Conservation (phyloP, 192 early-diverging fungal genomes). For the Thoreauomyces humboldtii region DNA sequence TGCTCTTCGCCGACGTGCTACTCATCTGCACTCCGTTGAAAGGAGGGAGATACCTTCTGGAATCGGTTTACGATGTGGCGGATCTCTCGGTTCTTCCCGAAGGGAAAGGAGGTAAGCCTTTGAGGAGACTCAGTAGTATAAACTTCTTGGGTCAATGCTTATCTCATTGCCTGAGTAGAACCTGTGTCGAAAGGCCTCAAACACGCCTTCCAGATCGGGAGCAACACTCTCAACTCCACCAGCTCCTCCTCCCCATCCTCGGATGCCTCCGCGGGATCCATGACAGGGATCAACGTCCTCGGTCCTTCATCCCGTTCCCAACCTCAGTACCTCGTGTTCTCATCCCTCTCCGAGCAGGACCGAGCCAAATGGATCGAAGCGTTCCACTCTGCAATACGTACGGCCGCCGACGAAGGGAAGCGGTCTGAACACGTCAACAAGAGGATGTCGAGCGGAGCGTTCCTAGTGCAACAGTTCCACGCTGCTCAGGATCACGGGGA, state of each 20-base stretch:
- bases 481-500: conserved; percentile 1
- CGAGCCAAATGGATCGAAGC: conserved; percentile 35
- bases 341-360: conserved; percentile 17
- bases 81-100: conserved; percentile 34
- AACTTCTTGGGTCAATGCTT: too few relatives aligned
- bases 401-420: conserved; percentile 7
- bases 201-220: conserved; percentile 22
- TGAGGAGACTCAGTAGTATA: too few relatives aligned
- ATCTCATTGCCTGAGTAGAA: conserved; percentile 12
- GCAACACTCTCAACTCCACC: background rate
- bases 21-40: conserved; percentile 45
- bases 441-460: conserved; percentile 12
- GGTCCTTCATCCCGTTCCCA: too few relatives aligned
- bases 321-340: conserved; percentile 10
- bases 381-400: conserved; percentile 27
- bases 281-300: too few relatives aligned
- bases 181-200: conserved; percentile 28
- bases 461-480: conserved; percentile 19
- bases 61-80: conserved; percentile 28
- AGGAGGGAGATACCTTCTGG: conserved; percentile 38
- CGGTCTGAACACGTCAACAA: conserved; percentile 17
- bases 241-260: too few relatives aligned
- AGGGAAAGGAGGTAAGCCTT: conserved; percentile 19
- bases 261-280: too few relatives aligned
- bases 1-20: conserved; percentile 48